Evolutionary conservation across 805 yeast genomes (phyloP).

Genomic region (Candida golubevii): DNA sequence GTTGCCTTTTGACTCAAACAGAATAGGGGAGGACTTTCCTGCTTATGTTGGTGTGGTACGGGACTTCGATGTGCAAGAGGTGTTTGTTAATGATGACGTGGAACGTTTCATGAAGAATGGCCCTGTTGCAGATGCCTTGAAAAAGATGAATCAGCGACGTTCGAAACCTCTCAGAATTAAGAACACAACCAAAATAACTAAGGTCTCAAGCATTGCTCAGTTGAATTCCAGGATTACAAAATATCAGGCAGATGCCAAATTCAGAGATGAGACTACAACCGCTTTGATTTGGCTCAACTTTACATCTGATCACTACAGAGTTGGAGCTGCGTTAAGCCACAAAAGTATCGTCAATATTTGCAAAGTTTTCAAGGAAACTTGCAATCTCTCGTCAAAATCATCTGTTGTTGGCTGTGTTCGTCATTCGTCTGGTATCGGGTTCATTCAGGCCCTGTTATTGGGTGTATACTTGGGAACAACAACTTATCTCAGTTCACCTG

Average conservation of each 20-base stretch:
- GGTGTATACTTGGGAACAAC: conserved; percentile 87
- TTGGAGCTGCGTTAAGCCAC: conserved; percentile 57
- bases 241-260: conserved; percentile 37
- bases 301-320: conserved; percentile 66
- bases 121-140: conserved; percentile 55
- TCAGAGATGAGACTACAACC: conserved; percentile 39
- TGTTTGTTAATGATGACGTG: conserved; percentile 75
- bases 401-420: conserved; percentile 85
- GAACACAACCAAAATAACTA: conserved; percentile 60
- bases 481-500: conserved; percentile 74
- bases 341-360: conserved; percentile 69
- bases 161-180: conserved; percentile 48
- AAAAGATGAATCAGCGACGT: conserved; percentile 37
- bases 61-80: conserved; percentile 65
- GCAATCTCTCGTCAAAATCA: conserved; percentile 67
- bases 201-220: conserved; percentile 34
- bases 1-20: conserved; percentile 60
- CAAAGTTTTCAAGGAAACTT: conserved; percentile 86
- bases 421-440: conserved; percentile 82
- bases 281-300: conserved; percentile 66
- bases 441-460: conserved; percentile 74
- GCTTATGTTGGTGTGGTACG: conserved; percentile 61
- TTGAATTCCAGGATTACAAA: conserved; percentile 42
- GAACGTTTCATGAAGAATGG: conserved; percentile 68
- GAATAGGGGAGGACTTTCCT: conserved; percentile 69